These are phyloP conservation scores for Colletotrichum spaethianum DNA, from an alignment of 2,329 filamentous ascomycete species.

Conservation along the genomic window DNA sequence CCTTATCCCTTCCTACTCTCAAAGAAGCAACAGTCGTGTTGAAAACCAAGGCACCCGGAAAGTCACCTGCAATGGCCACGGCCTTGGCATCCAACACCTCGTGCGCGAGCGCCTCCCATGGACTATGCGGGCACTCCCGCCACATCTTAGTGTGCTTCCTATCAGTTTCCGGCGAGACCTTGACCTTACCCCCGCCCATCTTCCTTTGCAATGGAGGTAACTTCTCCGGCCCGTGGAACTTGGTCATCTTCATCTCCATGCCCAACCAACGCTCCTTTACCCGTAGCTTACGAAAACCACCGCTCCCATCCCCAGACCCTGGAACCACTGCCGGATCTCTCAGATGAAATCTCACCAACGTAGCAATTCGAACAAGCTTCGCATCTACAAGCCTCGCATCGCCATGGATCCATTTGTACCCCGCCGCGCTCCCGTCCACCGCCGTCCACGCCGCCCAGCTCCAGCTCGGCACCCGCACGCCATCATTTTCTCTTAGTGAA, in stretches of 20 bases:
- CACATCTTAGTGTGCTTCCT: slow-evolving; percentile 18
- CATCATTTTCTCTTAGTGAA: not conserved
- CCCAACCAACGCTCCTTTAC: slow-evolving; percentile 26
- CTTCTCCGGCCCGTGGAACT: slow-evolving; percentile 6
- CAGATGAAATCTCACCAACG: slow-evolving; percentile 8
- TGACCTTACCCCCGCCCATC: slow-evolving; percentile 18
- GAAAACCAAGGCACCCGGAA: slow-evolving; percentile 17
- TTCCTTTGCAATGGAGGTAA: slow-evolving; percentile 11
- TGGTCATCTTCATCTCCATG: not conserved
- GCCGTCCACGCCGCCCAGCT: slow-evolving; percentile 27
- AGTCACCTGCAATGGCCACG: not conserved
- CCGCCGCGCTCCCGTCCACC: not conserved
- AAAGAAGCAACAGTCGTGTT: slow-evolving; percentile 24
- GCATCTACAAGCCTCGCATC: slow-evolving; percentile 3
- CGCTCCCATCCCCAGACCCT: not conserved
- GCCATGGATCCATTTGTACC: slow-evolving; percentile 11
- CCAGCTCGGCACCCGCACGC: slow-evolving; percentile 19
- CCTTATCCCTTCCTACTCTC: not conserved
- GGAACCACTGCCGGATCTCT: not conserved
- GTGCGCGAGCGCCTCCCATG: slow-evolving; percentile 25
- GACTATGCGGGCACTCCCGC: slow-evolving; percentile 20
- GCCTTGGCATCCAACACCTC: not conserved
- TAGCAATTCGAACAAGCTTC: slow-evolving; percentile 24
- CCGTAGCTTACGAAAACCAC: not conserved
- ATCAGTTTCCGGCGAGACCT: slow-evolving; percentile 2